Conservation (phyloP, 768 basidiomycete species). For the Termitomyces sp. region DNA sequence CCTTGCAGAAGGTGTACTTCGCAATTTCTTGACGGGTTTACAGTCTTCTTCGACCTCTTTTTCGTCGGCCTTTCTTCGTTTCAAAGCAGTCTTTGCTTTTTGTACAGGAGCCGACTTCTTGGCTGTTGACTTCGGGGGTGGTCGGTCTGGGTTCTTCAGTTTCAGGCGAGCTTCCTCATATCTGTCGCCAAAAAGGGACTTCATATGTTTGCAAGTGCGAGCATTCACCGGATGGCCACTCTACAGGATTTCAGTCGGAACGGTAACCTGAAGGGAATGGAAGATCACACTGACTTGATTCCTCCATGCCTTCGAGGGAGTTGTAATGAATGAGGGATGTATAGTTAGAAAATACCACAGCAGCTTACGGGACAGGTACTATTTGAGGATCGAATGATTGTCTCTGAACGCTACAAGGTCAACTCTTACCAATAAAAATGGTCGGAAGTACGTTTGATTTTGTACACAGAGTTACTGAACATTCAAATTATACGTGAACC, state of each 20-base stretch:
- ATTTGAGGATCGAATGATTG: neutral
- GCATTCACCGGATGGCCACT: conserved; percentile 36
- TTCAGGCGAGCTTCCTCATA: conserved; percentile 43
- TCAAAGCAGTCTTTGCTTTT: conserved; percentile 14
- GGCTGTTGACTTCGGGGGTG: conserved; percentile 17
- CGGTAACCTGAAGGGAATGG: neutral
- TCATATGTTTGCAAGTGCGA: conserved; percentile 45
- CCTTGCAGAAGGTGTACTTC: conserved; percentile 8
- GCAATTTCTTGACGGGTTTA: conserved; percentile 9
- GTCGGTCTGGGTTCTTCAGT: conserved; percentile 35
- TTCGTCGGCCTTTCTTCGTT: conserved; percentile 19
- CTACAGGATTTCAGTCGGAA: conserved; percentile 9
- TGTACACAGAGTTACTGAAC: conserved; percentile 36
- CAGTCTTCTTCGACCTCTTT: conserved; percentile 11
- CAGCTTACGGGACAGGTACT: conserved; percentile 29
- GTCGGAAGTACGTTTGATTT: conserved; percentile 38
- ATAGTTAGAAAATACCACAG: neutral
- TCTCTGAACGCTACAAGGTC: neutral
- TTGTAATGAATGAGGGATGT: neutral
- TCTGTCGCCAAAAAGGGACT: conserved; percentile 36
- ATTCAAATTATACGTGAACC: neutral
- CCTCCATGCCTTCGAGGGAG: conserved; percentile 24
- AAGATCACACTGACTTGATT: conserved; percentile 19
- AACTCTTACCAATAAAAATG: conserved; percentile 36
- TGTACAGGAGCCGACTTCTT: conserved; percentile 17